These are phyloP conservation scores for Alternaria gansuensis DNA, from an alignment of 2,329 filamentous ascomycete species.

Conservation along the genomic window DNA sequence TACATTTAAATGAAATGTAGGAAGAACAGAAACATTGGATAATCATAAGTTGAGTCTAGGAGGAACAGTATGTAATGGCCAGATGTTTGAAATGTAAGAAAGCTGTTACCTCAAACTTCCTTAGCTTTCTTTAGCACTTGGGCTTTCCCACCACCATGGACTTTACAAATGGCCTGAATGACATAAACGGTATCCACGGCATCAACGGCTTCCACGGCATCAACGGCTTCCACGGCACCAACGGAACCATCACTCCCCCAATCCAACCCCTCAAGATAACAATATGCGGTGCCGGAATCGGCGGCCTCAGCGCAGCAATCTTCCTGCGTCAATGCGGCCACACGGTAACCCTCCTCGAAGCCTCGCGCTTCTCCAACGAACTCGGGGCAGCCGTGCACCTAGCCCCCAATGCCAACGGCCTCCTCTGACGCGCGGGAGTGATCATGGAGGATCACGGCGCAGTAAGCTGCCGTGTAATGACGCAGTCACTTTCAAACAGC, in stretches of 20 bases:
- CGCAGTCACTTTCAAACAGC: constrained; percentile 54
- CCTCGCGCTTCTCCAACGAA: constrained; percentile 65
- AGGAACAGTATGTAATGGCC: no score
- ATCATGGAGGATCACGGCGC: constrained; percentile 54
- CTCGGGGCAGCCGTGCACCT: constrained; percentile 70
- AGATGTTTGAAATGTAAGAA: no score
- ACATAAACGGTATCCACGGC: constrained; percentile 11
- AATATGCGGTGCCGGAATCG: constrained; percentile 60
- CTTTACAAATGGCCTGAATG: constrained; percentile 22
- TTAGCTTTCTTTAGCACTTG: not conserved
- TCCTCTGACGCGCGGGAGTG: constrained; percentile 60
- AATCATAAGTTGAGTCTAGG: no score
- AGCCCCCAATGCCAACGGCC: constrained; percentile 67
- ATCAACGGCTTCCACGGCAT: constrained; percentile 12
- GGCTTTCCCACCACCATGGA: constrained; percentile 23
- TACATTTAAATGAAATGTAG: no score
- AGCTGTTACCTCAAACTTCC: not conserved
- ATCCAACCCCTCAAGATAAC: constrained; percentile 51
- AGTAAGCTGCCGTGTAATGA: constrained; percentile 37
- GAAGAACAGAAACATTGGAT: no score
- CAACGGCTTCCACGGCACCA: constrained; percentile 2
- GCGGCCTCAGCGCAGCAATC: constrained; percentile 63
- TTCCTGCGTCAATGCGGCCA: constrained; percentile 58
- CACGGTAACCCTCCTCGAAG: constrained; percentile 44
- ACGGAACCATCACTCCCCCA: not conserved